Evolutionary conservation across 2,329 filamentous ascomycete genomes (phyloP).

Genomic region (Trichoderma polysporum): DNA sequence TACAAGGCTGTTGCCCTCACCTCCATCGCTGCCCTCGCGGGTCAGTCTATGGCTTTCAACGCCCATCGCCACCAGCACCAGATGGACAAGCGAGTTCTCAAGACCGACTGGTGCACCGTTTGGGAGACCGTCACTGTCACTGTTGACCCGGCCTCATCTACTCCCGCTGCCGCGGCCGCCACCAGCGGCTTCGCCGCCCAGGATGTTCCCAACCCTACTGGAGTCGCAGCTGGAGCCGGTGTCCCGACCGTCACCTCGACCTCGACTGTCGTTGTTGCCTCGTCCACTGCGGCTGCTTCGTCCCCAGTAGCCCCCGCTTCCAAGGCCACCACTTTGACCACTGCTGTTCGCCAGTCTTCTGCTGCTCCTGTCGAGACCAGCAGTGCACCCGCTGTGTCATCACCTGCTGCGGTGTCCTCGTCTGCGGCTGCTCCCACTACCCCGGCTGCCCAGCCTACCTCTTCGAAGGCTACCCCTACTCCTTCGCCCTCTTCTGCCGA

Average conservation of each 20-base stretch:
- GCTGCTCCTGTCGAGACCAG: neutral
- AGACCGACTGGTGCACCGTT: slow-evolving; percentile 44
- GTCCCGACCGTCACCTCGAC: neutral
- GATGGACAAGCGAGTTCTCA: slow-evolving; percentile 35
- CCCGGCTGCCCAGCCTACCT: neutral
- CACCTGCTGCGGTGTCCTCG: neutral
- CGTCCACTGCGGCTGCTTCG: slow-evolving; percentile 12
- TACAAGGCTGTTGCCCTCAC: slow-evolving; percentile 44
- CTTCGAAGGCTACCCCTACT: slow-evolving; percentile 4
- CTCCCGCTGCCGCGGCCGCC: slow-evolving; percentile 11
- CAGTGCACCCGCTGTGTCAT: neutral
- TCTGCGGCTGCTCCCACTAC: slow-evolving; percentile 20
- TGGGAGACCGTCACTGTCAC: slow-evolving; percentile 41
- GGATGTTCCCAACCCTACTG: slow-evolving; percentile 3
- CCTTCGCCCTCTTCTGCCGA: slow-evolving; percentile 5
- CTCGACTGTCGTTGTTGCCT: slow-evolving; percentile 4
- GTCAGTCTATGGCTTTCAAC: slow-evolving; percentile 45
- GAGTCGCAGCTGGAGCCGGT: neutral
- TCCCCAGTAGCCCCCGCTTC: slow-evolving; percentile 18
- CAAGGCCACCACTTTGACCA: slow-evolving; percentile 28
- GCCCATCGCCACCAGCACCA: slow-evolving; percentile 43
- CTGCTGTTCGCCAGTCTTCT: slow-evolving; percentile 28
- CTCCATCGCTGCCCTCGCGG: slow-evolving; percentile 44
- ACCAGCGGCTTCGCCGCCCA: slow-evolving; percentile 14
- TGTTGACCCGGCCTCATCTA: slow-evolving; percentile 25